Evolutionary conservation across 768 basidiomycete genomes (phyloP).

Genomic region (Russula sp.): DNA sequence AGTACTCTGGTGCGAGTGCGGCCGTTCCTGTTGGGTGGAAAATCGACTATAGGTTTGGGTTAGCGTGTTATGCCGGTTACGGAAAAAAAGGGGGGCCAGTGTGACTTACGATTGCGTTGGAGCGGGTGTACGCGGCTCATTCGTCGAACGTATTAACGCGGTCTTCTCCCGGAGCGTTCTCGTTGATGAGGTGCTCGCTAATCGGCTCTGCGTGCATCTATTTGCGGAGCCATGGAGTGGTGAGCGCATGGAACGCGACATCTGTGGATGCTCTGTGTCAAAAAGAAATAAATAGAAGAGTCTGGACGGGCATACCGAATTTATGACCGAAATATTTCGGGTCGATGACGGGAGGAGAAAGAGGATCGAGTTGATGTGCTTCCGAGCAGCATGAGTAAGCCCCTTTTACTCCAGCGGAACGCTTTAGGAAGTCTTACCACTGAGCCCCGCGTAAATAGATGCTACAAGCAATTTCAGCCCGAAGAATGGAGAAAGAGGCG

Average conservation of each 20-base stretch:
- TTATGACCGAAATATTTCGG: slow-evolving; percentile 35
- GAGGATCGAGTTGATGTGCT: slow-evolving; percentile 33
- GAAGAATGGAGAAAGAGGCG: too few relatives aligned
- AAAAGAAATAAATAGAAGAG: neutral
- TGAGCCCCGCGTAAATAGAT: slow-evolving; percentile 17
- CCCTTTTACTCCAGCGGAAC: neutral
- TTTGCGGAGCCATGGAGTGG: slow-evolving; percentile 21
- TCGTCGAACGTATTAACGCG: slow-evolving; percentile 19
- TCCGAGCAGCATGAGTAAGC: neutral
- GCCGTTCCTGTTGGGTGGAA: slow-evolving; percentile 31
- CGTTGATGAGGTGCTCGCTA: slow-evolving; percentile 6
- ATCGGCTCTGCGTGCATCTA: slow-evolving; percentile 23
- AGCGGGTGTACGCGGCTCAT: slow-evolving; percentile 16
- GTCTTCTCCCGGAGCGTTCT: slow-evolving; percentile 13
- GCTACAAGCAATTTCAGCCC: too few relatives aligned
- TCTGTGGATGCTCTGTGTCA: slow-evolving; percentile 20
- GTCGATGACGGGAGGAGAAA: slow-evolving; percentile 37
- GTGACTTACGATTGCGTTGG: slow-evolving; percentile 17
- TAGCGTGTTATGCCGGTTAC: neutral
- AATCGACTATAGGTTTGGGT: slow-evolving; percentile 5
- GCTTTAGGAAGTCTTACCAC: slow-evolving; percentile 4
- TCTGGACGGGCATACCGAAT: slow-evolving; percentile 14
- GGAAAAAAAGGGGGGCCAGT: neutral
- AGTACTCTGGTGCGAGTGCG: slow-evolving; percentile 36
- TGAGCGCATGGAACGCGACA: slow-evolving; percentile 32